Base-by-base conservation (phyloP, 1,284 basidiomycete species). In the Puccinia polysora region DNA sequence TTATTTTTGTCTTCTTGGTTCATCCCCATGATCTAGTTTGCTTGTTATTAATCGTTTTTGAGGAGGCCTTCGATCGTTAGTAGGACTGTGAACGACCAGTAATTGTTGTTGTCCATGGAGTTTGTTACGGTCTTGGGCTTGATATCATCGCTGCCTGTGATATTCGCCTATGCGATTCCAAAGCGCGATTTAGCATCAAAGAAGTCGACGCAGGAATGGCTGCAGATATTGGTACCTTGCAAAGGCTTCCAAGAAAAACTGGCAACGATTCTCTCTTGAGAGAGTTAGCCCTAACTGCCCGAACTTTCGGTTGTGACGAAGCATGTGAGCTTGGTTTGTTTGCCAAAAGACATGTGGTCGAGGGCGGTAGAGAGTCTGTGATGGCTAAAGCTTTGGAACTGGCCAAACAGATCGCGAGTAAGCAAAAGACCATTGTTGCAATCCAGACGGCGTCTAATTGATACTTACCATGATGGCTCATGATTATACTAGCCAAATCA, bases 171-270 rank as follows among this genome's bases (percentile, higher is more conserved):
- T 86, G 87, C 0, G 84, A 89, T 0, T 81, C 84, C 0, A 83
- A 87, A 74, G 80, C 86, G 0, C 77, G 78, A 1, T 91, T 96
- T 77, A 85, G 86, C 18, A 89, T 96, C 81, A 90, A 91, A 81
- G 92, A 97, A 84, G 89, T 92, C 7, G 90, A 93, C 77, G 85
- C 92, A 7, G 92, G 90, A 0, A 83, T 96, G 0, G 91, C 92
- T 1, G 89, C 93, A 1, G 93, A 96, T 79, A 88, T 95, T 59
- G 93, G 93, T 1, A 88, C 90, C 0, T 84, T 97, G 15, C 90
- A 93, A 38, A 86, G 89, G 47, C 83, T 95, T 34, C 90, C 90
- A 0, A 91, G 91, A 78, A 84, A 90, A 53, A 85, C 86, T 0
- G 90, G 87, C 0, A 94, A 92, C 81, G 85, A 86, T 40, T 90